Evolutionary conservation across 202 grass and related monocot species (phyloP), one percentile per base, ranked within the genome.

Genomic region (Zoysia matrella): DNA sequence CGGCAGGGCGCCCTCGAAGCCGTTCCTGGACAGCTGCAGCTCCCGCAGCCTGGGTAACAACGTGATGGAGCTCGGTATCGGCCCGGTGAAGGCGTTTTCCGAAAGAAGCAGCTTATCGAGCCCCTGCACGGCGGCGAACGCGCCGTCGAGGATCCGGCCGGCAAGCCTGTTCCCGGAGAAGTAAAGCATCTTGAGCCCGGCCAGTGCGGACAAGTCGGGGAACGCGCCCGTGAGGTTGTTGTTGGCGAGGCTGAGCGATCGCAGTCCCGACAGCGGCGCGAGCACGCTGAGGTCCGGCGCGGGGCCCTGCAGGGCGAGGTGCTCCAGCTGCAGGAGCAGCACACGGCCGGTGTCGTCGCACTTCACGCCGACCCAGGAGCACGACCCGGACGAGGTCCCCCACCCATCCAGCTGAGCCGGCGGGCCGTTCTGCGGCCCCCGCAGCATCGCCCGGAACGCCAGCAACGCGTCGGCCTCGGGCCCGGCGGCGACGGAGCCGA

Each of bases 181-280:
- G 80, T 87, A 93, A 4, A 94, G 9, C 77, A 80, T 72, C 90
- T 87, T 90, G 57, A 98, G 86, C 11, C 53, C 60, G 11, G 76
- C 68, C 13, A 98, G 84, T 5, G 14, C n/a, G 44, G 89, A 66
- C 43, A 97, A 8, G 61, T 92, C 74, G 2, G 94, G 94, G 72
- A 97, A 78, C 13, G 74, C n/a, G 4, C 91, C 94, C 0, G 76
- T 76, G 55, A 97, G 84, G 69, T 72, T 72, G 87, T 97, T 97
- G 67, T 81, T 72, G 11, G 78, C 73, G n/a, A 97, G 86, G 83
- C 94, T 97, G 67, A 97, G 87, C 15, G 88, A 72, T 7, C 94
- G 94, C 9, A 94, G 90, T 0, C 43, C 54, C 0, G 6, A 56
- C 10, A 97, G 84, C 1, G 46, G 73, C 0, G 56, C 81, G 47